A percentile compares a stretch with the other conserved stretches of the same genome.
Evolutionary conservation across 164 flowering plant genomes (phyloP).

Genomic region (Saururus chinensis): DNA sequence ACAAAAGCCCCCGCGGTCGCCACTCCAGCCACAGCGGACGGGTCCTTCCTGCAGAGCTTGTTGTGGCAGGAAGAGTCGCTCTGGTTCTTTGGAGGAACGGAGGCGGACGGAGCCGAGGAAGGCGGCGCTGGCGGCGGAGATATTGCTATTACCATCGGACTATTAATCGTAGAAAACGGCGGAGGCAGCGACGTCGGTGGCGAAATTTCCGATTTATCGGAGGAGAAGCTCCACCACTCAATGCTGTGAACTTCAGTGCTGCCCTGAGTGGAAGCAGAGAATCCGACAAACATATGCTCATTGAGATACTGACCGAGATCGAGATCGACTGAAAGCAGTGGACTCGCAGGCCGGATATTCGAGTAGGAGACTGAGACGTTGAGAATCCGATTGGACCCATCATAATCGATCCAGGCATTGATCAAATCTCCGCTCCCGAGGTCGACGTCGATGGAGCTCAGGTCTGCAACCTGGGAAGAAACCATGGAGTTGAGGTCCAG

Average conservation of each 20-base stretch:
- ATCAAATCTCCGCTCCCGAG: conserved; percentile 67
- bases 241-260: conserved; percentile 82
- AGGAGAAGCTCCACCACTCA: conserved; percentile 89
- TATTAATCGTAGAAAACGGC: conserved; percentile 16
- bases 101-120: conserved; percentile 28
- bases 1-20: conserved; percentile 70
- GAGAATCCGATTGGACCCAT: conserved; percentile 30
- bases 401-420: conserved; percentile 78
- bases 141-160: conserved; percentile 13
- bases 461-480: conserved; percentile 49
- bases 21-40: conserved; percentile 81
- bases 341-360: conserved; percentile 44
- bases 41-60: conserved; percentile 40
- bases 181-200: conserved; percentile 4
- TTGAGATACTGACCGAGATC: conserved; percentile 44
- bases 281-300: conserved; percentile 81
- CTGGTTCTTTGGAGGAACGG: conserved; percentile 8
- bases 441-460: conserved; percentile 42
- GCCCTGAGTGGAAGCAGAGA: conserved; percentile 88
- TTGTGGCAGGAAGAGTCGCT: conserved; percentile 46
- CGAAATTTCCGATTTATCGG: conserved; percentile 30
- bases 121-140: conserved; percentile 23
- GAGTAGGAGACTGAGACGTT: conserved; percentile 58
- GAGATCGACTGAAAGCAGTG: conserved; percentile 36
- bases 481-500: conserved; percentile 63